Base-by-base conservation (phyloP, 495 filamentous ascomycete genomes). In the Letharia columbiana region DNA sequence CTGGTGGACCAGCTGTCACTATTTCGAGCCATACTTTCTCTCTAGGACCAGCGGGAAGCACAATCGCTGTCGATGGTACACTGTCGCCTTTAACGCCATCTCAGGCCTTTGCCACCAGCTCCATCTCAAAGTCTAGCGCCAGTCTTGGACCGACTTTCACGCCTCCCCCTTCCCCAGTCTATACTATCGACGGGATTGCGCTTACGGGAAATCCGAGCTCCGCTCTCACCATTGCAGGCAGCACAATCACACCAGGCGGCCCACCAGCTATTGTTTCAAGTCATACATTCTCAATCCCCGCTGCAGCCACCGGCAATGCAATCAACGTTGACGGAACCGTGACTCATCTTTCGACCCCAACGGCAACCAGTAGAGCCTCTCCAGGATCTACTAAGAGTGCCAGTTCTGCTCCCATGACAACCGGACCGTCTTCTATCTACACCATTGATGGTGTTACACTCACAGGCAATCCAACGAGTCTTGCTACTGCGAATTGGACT, bases 1-100 rank as follows among this genome's bases (percentile, higher is more conserved):
- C 54, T 58, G 11, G 15, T 15, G 54, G 54, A 58, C 28, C 31
- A 37, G 31, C 54, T 17, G 54, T 37, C 20, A 58, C 28, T 58
- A 15, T 58, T 33, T 58, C 54, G 31, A 37, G 54, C 20, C 54
- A 58, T 58, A 58, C 54, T 37, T 58, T 58, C 54, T 58, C 54
- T 0, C 28, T 58, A 5, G 54, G 2, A 18, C 31, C 54, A 17
- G 54, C 31, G 9, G 54, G 54, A 58, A 58, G 31, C 54, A 33
- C 54, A 37, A 35, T 58, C 54, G 20, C 31, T 58, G 54, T 58
- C 33, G 54, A 58, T 20, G 54, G 54, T 17, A 58, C 15, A 31
- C 11, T 58, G 18, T 58, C 28, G 20, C 54, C 28, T n/a, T 20
- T 58, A 13, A 42, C 41, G 12, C 54, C 20, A 35, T 2, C 41